Base-by-base conservation (phyloP, 352 stramenopile genomes). In the Thalassiosira delicatula region DNA sequence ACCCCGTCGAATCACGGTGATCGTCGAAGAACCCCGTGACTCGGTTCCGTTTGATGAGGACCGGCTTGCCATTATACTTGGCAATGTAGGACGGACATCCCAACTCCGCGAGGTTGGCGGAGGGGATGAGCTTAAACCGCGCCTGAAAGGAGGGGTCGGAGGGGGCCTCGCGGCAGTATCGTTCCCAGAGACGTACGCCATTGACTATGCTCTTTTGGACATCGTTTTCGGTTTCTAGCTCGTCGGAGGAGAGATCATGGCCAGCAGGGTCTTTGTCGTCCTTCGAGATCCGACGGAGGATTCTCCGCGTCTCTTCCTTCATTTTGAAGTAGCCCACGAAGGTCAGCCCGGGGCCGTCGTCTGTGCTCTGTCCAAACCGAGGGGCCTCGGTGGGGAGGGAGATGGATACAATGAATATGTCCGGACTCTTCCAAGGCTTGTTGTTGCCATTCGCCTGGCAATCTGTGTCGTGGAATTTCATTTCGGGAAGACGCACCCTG, bases 31-130 rank as follows among this genome's bases (percentile, higher is more conserved):
- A 93, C 65, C 90, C 90, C 12, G 90, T 94, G 23, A 87, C 61
- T 60, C 84, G 73, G 30, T 88, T 81, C 17, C 90, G 70, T 77
- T 94, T 94, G 81, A 94, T 93, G 9, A 94, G 77, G 44, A 94
- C 89, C 29, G 89, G 90, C 46, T 93, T 94, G 8, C 84, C 86
- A 54, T 92, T 93, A 70, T 94, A 94, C 51, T 90, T 92, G 1
- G 81, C 37, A 61, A 94, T 94, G 83, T 90, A 93, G 9, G 46
- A 69, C n/a, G 91, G 91, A 25, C 91, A 73, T 17, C 89, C 91
- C 71, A 93, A 87, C 78, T 94, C 89, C 70, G 82, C 80, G 0
- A 93, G 53, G 69, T 93, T 93, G 30, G 57, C 82, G 70, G 85
- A 83, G 0, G 86, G 83, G 35, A 94, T 85, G 2, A 90, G 71